Percentiles rank a stretch among this genome's conserved stretches.
These are phyloP conservation scores for Malus fusca DNA, from an alignment of 306 rosid species.

Conservation along the genomic window DNA sequence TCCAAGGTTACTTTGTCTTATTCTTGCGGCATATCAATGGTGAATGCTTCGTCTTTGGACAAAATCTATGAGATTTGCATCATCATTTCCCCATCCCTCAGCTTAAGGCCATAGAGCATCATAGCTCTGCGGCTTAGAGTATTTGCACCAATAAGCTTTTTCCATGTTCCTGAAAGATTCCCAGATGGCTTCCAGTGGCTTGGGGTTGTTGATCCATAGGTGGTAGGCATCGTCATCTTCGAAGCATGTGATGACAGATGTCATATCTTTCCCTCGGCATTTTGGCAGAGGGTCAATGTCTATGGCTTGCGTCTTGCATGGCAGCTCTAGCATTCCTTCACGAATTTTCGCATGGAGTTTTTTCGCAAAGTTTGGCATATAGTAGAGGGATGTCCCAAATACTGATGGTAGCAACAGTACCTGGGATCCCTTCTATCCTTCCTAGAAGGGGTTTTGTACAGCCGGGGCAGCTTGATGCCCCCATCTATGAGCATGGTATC, in stretches of 20 bases:
- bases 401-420: too few species aligned
- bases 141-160: neutral
- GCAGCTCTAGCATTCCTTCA: neutral
- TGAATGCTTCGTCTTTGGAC: rapidly evolving
- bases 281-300: neutral
- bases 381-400: too few species aligned
- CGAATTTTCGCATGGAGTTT: too few species aligned
- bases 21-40: rapidly evolving
- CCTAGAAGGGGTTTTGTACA: neutral
- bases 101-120: too few species aligned
- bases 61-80: too few species aligned
- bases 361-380: too few species aligned
- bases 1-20: too few species aligned
- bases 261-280: neutral
- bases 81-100: too few species aligned
- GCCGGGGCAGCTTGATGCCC: neutral
- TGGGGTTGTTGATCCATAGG: too few species aligned
- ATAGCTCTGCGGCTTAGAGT: rapidly evolving
- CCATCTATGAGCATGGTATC: neutral
- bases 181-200: too few species aligned
- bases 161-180: too few species aligned
- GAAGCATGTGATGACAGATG: rapidly evolving
- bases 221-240: too few species aligned
- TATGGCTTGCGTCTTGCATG: neutral
- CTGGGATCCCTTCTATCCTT: neutral